Percentiles rank a stretch among this genome's conserved stretches.
Evolutionary conservation across 1,284 basidiomycete species (phyloP).

Genomic region (Phylloboletellus chloephorus): DNA sequence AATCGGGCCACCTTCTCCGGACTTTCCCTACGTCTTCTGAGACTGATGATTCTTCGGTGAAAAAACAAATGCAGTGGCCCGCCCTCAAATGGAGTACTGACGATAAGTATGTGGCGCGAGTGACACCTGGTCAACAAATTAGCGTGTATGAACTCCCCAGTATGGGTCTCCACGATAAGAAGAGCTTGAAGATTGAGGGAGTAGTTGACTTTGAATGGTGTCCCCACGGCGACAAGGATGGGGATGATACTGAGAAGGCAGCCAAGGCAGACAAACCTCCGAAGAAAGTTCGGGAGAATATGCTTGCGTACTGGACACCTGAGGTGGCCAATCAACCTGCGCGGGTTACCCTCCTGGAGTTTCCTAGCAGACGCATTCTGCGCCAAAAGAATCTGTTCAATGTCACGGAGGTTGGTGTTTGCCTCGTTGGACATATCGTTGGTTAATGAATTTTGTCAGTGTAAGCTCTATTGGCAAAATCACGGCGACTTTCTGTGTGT

Average conservation of each 20-base stretch:
- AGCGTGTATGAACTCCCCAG: conserved; percentile 93
- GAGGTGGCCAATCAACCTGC: conserved; percentile 97
- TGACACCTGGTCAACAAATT: conserved; percentile 88
- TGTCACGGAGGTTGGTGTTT: conserved; percentile 79
- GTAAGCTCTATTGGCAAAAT: conserved; percentile 98
- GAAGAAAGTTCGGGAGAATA: conserved; percentile 80
- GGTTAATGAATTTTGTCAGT: conserved; percentile 46
- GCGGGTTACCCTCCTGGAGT: conserved; percentile 86
- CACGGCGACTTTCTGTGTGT: conserved; percentile 99
- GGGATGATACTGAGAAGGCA: conserved; percentile 65
- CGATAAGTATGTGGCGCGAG: conserved; percentile 86
- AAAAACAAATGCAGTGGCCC: conserved; percentile 90
- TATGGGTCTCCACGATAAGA: conserved; percentile 95
- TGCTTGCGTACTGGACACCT: conserved; percentile 97
- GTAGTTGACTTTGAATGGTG: conserved; percentile 99
- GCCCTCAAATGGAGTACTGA: conserved; percentile 97
- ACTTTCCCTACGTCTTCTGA: conserved; percentile 80
- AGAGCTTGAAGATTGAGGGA: conserved; percentile 96
- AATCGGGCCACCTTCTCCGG: conserved; percentile 87
- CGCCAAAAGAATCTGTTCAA: conserved; percentile 98
- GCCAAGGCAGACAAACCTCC: conserved; percentile 42
- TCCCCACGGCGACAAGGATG: conserved; percentile 87
- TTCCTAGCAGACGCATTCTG: conserved; percentile 82
- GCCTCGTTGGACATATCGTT: conserved; percentile 1
- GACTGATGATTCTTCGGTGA: conserved; percentile 52